These are phyloP conservation scores for Aspergillus steynii DNA, from an alignment of 495 filamentous ascomycete genomes.

Conservation along the genomic window DNA sequence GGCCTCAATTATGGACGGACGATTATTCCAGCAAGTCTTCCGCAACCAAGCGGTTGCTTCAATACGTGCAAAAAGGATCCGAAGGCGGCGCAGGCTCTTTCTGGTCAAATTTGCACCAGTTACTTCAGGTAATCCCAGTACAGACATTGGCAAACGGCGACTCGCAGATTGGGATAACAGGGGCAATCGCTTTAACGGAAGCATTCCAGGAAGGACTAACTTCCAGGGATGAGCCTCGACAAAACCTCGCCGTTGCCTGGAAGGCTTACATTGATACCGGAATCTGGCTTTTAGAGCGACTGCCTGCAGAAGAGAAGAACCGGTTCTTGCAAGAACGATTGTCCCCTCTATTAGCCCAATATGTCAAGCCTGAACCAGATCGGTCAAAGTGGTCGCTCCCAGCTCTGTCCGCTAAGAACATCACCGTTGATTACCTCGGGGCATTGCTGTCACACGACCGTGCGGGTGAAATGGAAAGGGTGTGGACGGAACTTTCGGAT, in stretches of 20 bases:
- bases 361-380: slow-evolving; percentile 51
- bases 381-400: slow-evolving; percentile 52
- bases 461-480: slow-evolving; percentile 33
- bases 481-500: slow-evolving; percentile 58
- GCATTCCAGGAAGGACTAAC: slow-evolving; percentile 68
- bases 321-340: slow-evolving; percentile 50
- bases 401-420: slow-evolving; percentile 31
- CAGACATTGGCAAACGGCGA: slow-evolving; percentile 50
- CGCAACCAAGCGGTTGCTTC: slow-evolving; percentile 59
- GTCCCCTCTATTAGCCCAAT: slow-evolving; percentile 59
- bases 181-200: slow-evolving; percentile 50
- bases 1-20: slow-evolving; percentile 74
- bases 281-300: slow-evolving; percentile 45
- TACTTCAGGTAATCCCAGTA: slow-evolving; percentile 62
- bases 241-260: slow-evolving; percentile 69
- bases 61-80: slow-evolving; percentile 82
- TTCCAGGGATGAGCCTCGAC: slow-evolving; percentile 69
- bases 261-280: slow-evolving; percentile 65
- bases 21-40: slow-evolving; percentile 67
- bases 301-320: slow-evolving; percentile 47
- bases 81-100: slow-evolving; percentile 67
- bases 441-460: slow-evolving; percentile 27
- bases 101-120: slow-evolving; percentile 64
- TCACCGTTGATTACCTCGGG: slow-evolving; percentile 43
- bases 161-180: slow-evolving; percentile 35